A percentile compares a stretch with the other conserved stretches of the same genome.
Evolutionary conservation across 148 eudicot species (phyloP).

Genomic region (Chenopodium formosanum): DNA sequence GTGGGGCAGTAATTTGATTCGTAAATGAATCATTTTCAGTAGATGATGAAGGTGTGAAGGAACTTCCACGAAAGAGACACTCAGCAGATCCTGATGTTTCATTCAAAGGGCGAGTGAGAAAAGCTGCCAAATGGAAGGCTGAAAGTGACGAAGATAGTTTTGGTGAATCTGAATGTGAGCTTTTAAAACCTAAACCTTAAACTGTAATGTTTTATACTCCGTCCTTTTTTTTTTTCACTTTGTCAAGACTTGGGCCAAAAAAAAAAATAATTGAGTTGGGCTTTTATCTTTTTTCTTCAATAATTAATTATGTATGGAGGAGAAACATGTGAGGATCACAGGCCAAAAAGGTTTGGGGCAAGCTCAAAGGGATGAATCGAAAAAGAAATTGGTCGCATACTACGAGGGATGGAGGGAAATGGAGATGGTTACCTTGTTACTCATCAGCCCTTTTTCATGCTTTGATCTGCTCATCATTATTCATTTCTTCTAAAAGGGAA

Average conservation of each 20-base stretch:
- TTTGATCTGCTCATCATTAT: not conserved
- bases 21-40: not conserved
- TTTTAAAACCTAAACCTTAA: constrained; percentile 1
- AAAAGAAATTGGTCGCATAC: too few relatives aligned
- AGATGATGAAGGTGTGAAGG: constrained; percentile 75
- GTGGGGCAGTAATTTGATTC: not conserved
- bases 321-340: too few relatives aligned
- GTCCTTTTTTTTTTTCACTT: too few relatives aligned
- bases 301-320: too few relatives aligned
- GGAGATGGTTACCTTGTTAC: not conserved
- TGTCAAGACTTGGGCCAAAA: too few relatives aligned
- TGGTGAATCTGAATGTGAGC: constrained; percentile 71
- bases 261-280: too few relatives aligned
- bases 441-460: not conserved
- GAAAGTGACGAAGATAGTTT: constrained; percentile 77
- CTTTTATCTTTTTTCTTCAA: too few relatives aligned
- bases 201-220: not conserved
- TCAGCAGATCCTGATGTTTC: constrained; percentile 70
- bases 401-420: too few relatives aligned
- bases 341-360: too few relatives aligned
- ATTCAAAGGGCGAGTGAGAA: constrained; percentile 79
- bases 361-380: too few relatives aligned
- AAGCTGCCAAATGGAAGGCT: constrained; percentile 74
- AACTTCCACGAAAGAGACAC: constrained; percentile 69
- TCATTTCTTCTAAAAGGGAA: not conserved